Evolutionary conservation across 2,329 filamentous ascomycete species (phyloP).

Genomic region (Cadophora malorum): DNA sequence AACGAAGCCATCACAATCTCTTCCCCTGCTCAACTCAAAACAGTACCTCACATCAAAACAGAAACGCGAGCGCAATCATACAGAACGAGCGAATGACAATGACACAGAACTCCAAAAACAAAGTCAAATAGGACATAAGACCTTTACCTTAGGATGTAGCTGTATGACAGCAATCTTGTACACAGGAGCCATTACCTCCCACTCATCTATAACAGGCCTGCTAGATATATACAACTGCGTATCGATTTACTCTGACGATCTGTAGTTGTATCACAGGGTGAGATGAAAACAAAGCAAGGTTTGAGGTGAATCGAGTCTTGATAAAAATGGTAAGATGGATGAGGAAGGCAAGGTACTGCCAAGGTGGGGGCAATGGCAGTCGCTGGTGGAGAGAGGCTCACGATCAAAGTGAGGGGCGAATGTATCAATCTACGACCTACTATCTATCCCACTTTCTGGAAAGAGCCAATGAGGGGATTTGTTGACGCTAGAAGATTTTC

Average conservation of each 20-base stretch:
- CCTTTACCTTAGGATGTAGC: slow-evolving; percentile 50
- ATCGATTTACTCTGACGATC: no score
- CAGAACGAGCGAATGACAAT: no score
- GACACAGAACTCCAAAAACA: neutral
- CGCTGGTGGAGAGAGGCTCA: neutral
- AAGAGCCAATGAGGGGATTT: neutral
- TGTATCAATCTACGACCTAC: no score
- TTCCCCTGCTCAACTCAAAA: no score
- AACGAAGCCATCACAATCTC: no score
- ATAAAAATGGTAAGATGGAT: neutral
- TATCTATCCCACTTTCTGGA: neutral
- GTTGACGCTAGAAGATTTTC: neutral
- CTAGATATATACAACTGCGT: no score
- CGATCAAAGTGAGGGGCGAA: neutral
- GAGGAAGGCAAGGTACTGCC: no score
- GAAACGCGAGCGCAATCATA: neutral
- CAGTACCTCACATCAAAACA: neutral
- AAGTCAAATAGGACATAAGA: slow-evolving; percentile 4
- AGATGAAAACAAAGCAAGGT: no score
- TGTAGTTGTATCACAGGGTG: no score
- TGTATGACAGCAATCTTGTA: slow-evolving; percentile 57
- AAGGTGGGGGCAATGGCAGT: slow-evolving; percentile 16
- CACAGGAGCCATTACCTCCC: slow-evolving; percentile 43
- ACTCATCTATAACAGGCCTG: no score
- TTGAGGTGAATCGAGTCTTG: neutral